phyloP scores from a whole-genome alignment of 106 monocot species.

The Dendrobium chrysotoxum region DNA sequence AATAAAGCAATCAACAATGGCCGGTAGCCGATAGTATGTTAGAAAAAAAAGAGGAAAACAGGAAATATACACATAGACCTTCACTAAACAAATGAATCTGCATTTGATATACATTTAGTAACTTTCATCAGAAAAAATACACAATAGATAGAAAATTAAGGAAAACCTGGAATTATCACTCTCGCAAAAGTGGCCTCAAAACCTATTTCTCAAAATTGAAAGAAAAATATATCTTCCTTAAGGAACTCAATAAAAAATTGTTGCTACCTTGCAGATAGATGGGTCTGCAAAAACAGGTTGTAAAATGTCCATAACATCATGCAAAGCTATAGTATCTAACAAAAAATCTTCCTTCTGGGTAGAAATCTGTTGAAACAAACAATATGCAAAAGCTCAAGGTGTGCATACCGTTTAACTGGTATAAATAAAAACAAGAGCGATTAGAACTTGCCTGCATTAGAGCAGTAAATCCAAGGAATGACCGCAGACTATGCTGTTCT shows the following conservation, averaged over 20 bases:
- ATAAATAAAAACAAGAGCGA: background rate
- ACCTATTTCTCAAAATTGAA: background rate
- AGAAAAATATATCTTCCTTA: background rate
- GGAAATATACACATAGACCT: background rate
- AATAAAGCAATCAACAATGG: background rate
- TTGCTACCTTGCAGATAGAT: constrained; percentile 80
- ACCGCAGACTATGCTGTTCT: constrained; percentile 88
- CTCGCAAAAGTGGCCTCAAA: background rate
- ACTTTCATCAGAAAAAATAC: background rate
- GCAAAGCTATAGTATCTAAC: constrained; percentile 84
- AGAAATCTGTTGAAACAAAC: constrained; percentile 49
- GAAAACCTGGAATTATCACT: background rate
- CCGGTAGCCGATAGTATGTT: background rate
- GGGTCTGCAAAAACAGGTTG: constrained; percentile 68
- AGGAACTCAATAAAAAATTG: background rate
- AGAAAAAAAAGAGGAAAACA: background rate
- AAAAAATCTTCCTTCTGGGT: constrained; percentile 79
- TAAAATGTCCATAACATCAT: constrained; percentile 75
- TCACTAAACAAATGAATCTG: background rate
- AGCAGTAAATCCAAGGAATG: constrained; percentile 89
- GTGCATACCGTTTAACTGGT: background rate
- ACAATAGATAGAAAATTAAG: background rate
- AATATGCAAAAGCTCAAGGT: background rate
- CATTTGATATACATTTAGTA: background rate
- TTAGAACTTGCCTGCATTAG: constrained; percentile 63